Conservation (phyloP, 805 yeast species). For the Ogataea dorogensis region DNA sequence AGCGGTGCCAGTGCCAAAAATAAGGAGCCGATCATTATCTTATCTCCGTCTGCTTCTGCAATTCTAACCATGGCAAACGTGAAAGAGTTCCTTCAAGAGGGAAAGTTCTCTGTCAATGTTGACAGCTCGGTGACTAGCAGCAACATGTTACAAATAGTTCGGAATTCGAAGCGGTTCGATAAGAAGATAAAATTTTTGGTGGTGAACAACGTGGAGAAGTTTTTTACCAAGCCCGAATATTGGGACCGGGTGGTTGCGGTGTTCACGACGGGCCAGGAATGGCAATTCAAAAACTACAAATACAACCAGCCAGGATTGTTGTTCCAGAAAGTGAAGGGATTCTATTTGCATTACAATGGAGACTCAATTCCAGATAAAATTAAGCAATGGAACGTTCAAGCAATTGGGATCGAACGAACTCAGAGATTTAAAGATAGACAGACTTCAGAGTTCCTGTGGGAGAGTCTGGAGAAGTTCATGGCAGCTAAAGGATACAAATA, state of each 20-base stretch:
- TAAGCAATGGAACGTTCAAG: slow-evolving; percentile 85
- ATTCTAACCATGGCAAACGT: slow-evolving; percentile 63
- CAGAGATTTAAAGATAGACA: slow-evolving; percentile 88
- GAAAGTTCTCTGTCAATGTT: slow-evolving; percentile 59
- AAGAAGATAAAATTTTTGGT: slow-evolving; percentile 63
- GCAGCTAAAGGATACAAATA: slow-evolving; percentile 57
- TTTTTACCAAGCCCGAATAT: slow-evolving; percentile 89
- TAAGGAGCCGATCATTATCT: slow-evolving; percentile 67
- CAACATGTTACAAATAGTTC: slow-evolving; percentile 50
- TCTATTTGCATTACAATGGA: slow-evolving; percentile 69
- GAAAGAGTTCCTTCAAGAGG: slow-evolving; percentile 69
- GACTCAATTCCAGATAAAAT: slow-evolving; percentile 77
- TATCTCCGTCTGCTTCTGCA: slow-evolving; percentile 80
- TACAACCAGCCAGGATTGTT: slow-evolving; percentile 76
- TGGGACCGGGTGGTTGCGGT: slow-evolving; percentile 98
- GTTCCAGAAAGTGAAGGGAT: slow-evolving; percentile 84
- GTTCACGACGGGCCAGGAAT: slow-evolving; percentile 93
- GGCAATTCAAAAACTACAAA: slow-evolving; percentile 92
- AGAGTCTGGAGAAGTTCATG: slow-evolving; percentile 71
- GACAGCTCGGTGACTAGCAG: slow-evolving; percentile 36
- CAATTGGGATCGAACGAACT: slow-evolving; percentile 72
- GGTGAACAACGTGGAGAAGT: slow-evolving; percentile 84
- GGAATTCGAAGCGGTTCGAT: slow-evolving; percentile 57
- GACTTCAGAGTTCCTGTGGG: slow-evolving; percentile 84
- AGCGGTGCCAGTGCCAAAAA: slow-evolving; percentile 18